These are phyloP conservation scores for Epicoccum sorghinum DNA, from an alignment of 2,329 filamentous ascomycete genomes.

Conservation along the genomic window DNA sequence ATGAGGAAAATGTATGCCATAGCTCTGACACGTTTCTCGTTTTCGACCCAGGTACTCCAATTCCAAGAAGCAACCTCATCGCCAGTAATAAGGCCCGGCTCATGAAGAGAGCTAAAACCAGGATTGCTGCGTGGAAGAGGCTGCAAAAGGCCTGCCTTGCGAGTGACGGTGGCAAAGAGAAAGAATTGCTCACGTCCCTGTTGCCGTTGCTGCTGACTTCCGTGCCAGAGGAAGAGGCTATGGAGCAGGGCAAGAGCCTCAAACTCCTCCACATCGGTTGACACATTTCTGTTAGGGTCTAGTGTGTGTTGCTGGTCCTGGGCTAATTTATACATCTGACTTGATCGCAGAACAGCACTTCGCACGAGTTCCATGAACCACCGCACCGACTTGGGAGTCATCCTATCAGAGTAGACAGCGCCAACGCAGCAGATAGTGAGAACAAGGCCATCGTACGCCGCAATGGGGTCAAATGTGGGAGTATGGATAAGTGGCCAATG, in stretches of 20 bases:
- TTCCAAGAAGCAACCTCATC: conserved; percentile 63
- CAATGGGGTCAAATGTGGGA: conserved; percentile 70
- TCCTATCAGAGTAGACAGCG: conserved; percentile 73
- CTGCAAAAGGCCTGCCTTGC: conserved; percentile 62
- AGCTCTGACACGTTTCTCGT: conserved; percentile 70
- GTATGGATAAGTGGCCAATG: conserved; percentile 77
- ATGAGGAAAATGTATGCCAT: conserved; percentile 70
- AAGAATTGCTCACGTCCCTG: conserved; percentile 66
- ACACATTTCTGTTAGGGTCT: conserved; percentile 46
- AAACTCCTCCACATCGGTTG: conserved; percentile 65
- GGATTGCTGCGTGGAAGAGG: conserved; percentile 57
- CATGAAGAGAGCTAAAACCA: conserved; percentile 66
- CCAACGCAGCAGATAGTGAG: conserved; percentile 75
- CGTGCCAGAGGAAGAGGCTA: conserved; percentile 71
- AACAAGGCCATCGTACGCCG: conserved; percentile 70
- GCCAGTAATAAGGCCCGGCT: conserved; percentile 51
- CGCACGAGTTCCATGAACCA: conserved; percentile 71
- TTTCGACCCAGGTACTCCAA: conserved; percentile 72
- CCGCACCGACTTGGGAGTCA: conserved; percentile 66
- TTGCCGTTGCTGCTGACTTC: conserved; percentile 68
- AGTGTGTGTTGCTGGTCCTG: conserved; percentile 47
- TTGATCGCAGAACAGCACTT: conserved; percentile 63
- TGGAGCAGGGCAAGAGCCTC: conserved; percentile 70
- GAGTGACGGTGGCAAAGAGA: conserved; percentile 62
- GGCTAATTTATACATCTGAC: conserved; percentile 55